Conservation (phyloP, 192 early-diverging fungal species). For the Coemansia sp. region DNA sequence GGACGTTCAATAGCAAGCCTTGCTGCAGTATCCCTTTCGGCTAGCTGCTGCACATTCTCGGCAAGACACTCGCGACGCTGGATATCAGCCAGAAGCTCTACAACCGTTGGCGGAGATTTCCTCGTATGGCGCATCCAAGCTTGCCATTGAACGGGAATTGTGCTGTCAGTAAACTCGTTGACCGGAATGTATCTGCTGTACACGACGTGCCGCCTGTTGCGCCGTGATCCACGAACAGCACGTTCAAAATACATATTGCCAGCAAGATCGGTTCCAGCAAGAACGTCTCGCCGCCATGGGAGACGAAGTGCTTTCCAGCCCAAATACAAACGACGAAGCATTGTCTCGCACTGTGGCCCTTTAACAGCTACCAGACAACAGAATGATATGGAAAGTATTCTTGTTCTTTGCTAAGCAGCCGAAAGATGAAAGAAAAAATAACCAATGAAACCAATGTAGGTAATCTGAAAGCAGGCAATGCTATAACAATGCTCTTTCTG, state of each 20-base stretch:
- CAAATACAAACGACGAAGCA: constrained; percentile 24
- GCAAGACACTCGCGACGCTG: constrained; percentile 35
- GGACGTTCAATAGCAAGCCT: not conserved
- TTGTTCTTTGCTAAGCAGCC: not conserved
- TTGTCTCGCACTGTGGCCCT: not conserved
- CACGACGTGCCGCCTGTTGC: constrained; percentile 36
- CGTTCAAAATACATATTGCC: constrained; percentile 55
- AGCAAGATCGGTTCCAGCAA: constrained; percentile 41
- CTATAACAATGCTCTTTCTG: not conserved
- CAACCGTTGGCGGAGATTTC: constrained; percentile 23
- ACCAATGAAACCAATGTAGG: not conserved
- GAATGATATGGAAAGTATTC: not conserved
- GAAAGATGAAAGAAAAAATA: not conserved
- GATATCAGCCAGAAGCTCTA: constrained; percentile 34
- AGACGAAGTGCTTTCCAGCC: constrained; percentile 47
- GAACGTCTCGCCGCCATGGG: constrained; percentile 44
- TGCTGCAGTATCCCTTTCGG: constrained; percentile 6
- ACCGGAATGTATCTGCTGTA: constrained; percentile 29
- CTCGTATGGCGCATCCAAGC: constrained; percentile 56
- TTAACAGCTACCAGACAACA: not conserved
- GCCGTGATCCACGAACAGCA: constrained; percentile 10
- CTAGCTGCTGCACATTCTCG: constrained; percentile 24
- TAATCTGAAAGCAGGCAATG: not conserved
- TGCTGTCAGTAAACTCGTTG: constrained; percentile 40
- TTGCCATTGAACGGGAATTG: constrained; percentile 55